Evolutionary conservation across 73 alveolate genomes (phyloP).

Genomic region (Uronychia setigera): DNA sequence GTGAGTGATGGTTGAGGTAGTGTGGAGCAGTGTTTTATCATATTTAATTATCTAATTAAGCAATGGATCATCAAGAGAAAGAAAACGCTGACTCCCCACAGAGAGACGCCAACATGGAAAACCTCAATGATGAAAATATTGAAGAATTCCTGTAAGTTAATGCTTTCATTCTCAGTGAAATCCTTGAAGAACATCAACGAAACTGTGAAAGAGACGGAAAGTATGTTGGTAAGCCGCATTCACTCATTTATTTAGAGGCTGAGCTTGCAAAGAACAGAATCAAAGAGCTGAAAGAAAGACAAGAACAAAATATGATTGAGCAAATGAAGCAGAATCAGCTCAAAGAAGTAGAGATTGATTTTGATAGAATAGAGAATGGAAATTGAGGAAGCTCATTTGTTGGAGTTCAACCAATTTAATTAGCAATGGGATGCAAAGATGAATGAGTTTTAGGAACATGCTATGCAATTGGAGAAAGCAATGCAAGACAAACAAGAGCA

Average conservation of each 20-base stretch:
- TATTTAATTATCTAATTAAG: too few relatives aligned
- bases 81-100: not conserved
- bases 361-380: constrained; percentile 19
- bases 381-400: constrained; percentile 48
- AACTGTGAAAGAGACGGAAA: constrained; percentile 57
- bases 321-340: constrained; percentile 22
- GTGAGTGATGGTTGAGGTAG: too few relatives aligned
- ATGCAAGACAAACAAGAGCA: constrained; percentile 27
- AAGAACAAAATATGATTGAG: constrained; percentile 34
- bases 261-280: constrained; percentile 51
- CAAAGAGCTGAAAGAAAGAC: constrained; percentile 35
- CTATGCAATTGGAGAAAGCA: not conserved
- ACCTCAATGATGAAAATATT: constrained; percentile 15
- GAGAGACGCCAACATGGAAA: not conserved
- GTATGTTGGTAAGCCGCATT: constrained; percentile 20
- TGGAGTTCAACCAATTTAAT: constrained; percentile 38
- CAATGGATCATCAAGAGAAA: too few relatives aligned
- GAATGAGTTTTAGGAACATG: constrained; percentile 16
- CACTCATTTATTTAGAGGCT: constrained; percentile 29
- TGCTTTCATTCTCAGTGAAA: not conserved
- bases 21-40: too few relatives aligned
- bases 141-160: constrained; percentile 5
- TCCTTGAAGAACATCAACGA: constrained; percentile 44
- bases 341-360: not conserved
- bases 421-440: constrained; percentile 34